Conservation (phyloP, 2,329 filamentous ascomycete genomes). For the Fusarium sp. region DNA sequence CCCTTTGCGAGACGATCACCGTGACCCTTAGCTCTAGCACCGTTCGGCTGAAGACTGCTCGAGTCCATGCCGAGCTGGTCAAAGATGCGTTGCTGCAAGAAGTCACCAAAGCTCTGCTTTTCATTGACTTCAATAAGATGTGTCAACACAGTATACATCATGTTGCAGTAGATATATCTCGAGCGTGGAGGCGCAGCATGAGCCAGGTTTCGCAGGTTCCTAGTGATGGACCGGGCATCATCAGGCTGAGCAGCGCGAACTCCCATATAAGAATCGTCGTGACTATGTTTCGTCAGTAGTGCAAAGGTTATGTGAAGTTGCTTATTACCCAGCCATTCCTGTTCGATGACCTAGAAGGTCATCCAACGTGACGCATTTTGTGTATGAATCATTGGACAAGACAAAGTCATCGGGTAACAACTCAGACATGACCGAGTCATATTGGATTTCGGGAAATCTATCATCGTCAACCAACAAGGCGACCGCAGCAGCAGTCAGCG, state of each 20-base stretch:
- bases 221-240: neutral
- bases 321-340: slow-evolving; percentile 12
- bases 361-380: slow-evolving; percentile 3
- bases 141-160: slow-evolving; percentile 26
- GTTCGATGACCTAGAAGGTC: slow-evolving; percentile 21
- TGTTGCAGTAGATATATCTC: slow-evolving; percentile 26
- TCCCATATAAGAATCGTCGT: slow-evolving; percentile 26
- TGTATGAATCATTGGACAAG: slow-evolving; percentile 4
- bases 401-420: slow-evolving; percentile 17
- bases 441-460: neutral
- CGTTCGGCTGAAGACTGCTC: slow-evolving; percentile 10
- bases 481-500: slow-evolving; percentile 1
- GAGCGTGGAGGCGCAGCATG: neutral
- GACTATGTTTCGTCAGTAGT: fast-evolving
- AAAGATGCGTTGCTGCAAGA: slow-evolving; percentile 1
- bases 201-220: slow-evolving; percentile 22
- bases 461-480: neutral
- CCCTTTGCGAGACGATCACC: neutral
- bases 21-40: neutral
- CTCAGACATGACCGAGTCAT: slow-evolving; percentile 9
- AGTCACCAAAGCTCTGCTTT: neutral
- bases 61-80: slow-evolving; percentile 2
- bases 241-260: neutral
- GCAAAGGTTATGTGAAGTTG: fast-evolving
- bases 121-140: slow-evolving; percentile 1